Conservation (phyloP, 2,329 filamentous ascomycete genomes). For the Colletotrichum sp. region DNA sequence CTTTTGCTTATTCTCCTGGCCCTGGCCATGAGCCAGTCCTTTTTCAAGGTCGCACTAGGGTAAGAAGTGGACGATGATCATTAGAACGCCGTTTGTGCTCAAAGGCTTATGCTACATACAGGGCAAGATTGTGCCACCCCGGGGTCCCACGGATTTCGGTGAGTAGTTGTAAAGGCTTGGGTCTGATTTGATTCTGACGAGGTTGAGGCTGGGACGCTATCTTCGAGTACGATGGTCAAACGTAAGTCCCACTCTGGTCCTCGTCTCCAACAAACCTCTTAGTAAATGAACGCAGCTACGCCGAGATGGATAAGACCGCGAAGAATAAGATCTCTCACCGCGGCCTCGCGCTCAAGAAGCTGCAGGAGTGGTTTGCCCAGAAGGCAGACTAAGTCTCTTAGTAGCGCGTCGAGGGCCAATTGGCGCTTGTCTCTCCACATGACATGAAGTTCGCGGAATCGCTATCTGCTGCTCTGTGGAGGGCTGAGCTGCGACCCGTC, state of each 20-base stretch:
- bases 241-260: slow-evolving; percentile 50
- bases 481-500: neutral
- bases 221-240: slow-evolving; percentile 92
- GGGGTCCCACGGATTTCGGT: slow-evolving; percentile 87
- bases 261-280: neutral
- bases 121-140: slow-evolving; percentile 82
- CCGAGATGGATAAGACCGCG: slow-evolving; percentile 88
- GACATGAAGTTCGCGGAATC: neutral
- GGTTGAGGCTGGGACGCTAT: slow-evolving; percentile 88
- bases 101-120: slow-evolving; percentile 26
- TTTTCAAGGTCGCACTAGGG: slow-evolving; percentile 89
- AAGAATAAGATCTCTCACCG: slow-evolving; percentile 97
- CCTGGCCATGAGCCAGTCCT: slow-evolving; percentile 84
- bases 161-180: slow-evolving; percentile 33
- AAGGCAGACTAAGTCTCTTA: slow-evolving; percentile 9
- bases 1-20: slow-evolving; percentile 89
- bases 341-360: slow-evolving; percentile 82
- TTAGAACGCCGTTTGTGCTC: neutral
- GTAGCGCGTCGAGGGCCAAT: neutral
- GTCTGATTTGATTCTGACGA: slow-evolving; percentile 14
- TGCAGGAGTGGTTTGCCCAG: slow-evolving; percentile 79
- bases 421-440: neutral
- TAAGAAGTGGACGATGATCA: slow-evolving; percentile 41
- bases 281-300: slow-evolving; percentile 60
- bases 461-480: neutral